A percentile compares a stretch with the other conserved stretches of the same genome.
These are phyloP conservation scores for Termitomyces eurrhizus DNA, from an alignment of 768 basidiomycete species.

Conservation along the genomic window DNA sequence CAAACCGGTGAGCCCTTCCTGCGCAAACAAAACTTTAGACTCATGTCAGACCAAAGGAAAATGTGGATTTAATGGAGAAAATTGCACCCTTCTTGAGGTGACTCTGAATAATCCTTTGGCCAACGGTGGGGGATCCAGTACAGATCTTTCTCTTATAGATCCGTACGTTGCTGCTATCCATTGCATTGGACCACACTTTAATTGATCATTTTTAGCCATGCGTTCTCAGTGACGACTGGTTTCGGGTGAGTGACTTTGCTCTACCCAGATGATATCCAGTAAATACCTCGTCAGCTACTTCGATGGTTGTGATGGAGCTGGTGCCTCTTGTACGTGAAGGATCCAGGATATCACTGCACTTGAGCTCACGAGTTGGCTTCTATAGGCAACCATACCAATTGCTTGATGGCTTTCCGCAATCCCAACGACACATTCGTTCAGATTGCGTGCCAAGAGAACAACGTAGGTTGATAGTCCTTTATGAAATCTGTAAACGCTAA, in stretches of 20 bases:
- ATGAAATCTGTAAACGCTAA: neutral
- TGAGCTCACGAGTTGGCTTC: neutral
- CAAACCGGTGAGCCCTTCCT: conserved; percentile 21
- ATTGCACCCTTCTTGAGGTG: conserved; percentile 34
- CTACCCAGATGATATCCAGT: neutral
- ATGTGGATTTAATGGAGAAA: conserved; percentile 36
- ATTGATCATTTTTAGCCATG: conserved; percentile 21
- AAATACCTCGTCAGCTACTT: conserved; percentile 28
- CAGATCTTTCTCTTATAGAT: conserved; percentile 35
- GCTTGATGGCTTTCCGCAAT: conserved; percentile 33
- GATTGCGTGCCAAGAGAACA: conserved; percentile 19
- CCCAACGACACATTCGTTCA: conserved; percentile 35
- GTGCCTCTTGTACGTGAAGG: conserved; percentile 19
- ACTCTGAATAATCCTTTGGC: conserved; percentile 30
- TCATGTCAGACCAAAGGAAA: conserved; percentile 17
- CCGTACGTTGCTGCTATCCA: conserved; percentile 28
- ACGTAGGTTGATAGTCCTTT: neutral
- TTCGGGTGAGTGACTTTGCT: conserved; percentile 28
- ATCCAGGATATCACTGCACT: too few relatives aligned
- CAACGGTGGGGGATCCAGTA: conserved; percentile 29
- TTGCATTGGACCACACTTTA: neutral
- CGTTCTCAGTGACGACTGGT: conserved; percentile 36
- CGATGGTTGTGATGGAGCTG: conserved; percentile 38
- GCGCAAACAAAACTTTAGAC: neutral
- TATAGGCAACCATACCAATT: conserved; percentile 26